Base-by-base conservation (phyloP, 1,284 basidiomycete species). In the Fistulina hepatica region DNA sequence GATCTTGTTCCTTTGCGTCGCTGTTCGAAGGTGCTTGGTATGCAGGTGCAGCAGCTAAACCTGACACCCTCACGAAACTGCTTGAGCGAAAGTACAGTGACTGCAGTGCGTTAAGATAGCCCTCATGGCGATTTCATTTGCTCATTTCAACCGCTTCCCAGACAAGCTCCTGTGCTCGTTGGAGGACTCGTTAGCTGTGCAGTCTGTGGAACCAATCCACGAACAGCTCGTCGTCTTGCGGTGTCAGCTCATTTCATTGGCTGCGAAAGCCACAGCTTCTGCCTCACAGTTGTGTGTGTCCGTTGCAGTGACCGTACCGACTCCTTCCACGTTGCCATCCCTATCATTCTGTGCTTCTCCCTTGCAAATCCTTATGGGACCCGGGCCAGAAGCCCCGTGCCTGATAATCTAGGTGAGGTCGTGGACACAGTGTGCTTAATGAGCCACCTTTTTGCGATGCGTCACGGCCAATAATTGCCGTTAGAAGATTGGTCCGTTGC, bases 11-110 rank as follows among this genome's bases (percentile, higher is more conserved):
- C 92, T 2, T 95, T 94, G 61, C 74, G 81, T 42, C 72, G 73
- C 46, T 76, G 92, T 41, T 61, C 95, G 39, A 64, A 69, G 12
- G 82, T 91, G 48, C 68, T 97, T 28, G 78, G 83, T 39, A 65
- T 73, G 39, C 92, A 95, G 51, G 77, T 97, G 42, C 19, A 13
- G 13, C 28, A 31, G 28, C 28, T 16, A 31, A 31, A 19, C 10
- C 80, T 88, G 2, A 78, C 42, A 79, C 90, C 22, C 79, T 98
- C 63, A 89, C 85, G 30, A 92, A 84, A 55, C 71, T 98, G 21
- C 76, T 98, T 43, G 82, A 89, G 50, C 74, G 86, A 42, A 94
- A 97, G 56, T 67, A 97, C 43, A 85, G 90, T 51, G 88, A 85
- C 53, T 94, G 90, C 52, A 90, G 90, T 91, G 52, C 52, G 86